Evolutionary conservation across 2,329 filamentous ascomycete genomes (phyloP).

Genomic region (Dactylellina parvicollis): DNA sequence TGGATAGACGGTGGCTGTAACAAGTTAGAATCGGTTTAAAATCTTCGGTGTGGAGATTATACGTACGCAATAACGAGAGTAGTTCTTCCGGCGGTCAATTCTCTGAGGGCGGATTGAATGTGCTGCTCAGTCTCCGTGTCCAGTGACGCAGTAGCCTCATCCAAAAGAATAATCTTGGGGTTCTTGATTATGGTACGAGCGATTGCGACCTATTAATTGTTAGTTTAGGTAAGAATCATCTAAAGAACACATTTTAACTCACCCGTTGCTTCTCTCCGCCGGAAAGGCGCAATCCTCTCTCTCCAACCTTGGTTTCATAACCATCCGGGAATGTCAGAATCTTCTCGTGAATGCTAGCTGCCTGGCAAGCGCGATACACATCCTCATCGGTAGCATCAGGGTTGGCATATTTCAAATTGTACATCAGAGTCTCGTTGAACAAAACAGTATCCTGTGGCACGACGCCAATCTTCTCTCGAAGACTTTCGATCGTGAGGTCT

Average conservation of each 20-base stretch:
- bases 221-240: not conserved
- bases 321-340: conserved; percentile 88
- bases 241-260: not conserved
- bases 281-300: conserved; percentile 84
- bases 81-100: conserved; percentile 83
- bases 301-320: conserved; percentile 89
- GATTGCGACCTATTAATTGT: conserved; percentile 76
- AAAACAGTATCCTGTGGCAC: conserved; percentile 96
- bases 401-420: conserved; percentile 91
- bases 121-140: conserved; percentile 93
- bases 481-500: conserved; percentile 90
- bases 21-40: not conserved
- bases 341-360: conserved; percentile 91
- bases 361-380: conserved; percentile 81
- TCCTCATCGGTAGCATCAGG: conserved; percentile 81
- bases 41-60: not conserved
- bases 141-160: conserved; percentile 90
- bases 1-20: conserved; percentile 78
- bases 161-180: conserved; percentile 88
- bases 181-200: conserved; percentile 92
- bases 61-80: conserved; percentile 90
- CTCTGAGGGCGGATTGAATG: conserved; percentile 86
- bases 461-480: conserved; percentile 89
- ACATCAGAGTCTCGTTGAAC: conserved; percentile 95
- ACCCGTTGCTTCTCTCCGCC: conserved; percentile 88